Conservation (phyloP, 2,329 filamentous ascomycete genomes). For the Zymoseptoria passerinii region DNA sequence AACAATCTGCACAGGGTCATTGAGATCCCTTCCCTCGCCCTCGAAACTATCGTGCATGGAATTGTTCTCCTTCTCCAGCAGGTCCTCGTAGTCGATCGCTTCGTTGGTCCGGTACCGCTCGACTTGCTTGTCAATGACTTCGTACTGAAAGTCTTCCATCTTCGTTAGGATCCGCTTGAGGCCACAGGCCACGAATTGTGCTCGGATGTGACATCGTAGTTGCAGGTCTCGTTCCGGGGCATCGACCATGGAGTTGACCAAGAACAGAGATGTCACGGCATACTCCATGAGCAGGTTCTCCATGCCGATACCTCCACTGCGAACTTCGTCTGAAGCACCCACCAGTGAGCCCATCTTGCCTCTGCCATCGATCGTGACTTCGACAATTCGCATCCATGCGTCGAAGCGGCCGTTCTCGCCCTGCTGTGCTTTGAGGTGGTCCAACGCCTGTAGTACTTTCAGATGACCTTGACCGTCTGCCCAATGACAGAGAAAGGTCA, state of each 20-base stretch:
- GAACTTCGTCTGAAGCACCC: conserved; percentile 89
- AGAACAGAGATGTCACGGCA: conserved; percentile 83
- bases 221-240: conserved; percentile 82
- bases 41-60: conserved; percentile 84
- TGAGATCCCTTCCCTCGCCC: conserved; percentile 82
- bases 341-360: conserved; percentile 99
- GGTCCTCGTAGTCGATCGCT: conserved; percentile 95
- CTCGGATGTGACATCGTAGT: conserved; percentile 84
- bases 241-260: conserved; percentile 95
- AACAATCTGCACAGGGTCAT: conserved; percentile 84
- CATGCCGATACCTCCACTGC: conserved; percentile 94
- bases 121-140: conserved; percentile 96
- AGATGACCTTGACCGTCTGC: conserved; percentile 78
- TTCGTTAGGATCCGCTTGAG: conserved; percentile 90
- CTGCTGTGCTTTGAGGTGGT: conserved; percentile 78
- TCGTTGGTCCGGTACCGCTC: conserved; percentile 89
- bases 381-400: conserved; percentile 96
- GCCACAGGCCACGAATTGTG: conserved; percentile 91
- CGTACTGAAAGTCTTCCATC: conserved; percentile 98
- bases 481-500: conserved; percentile 96
- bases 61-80: conserved; percentile 82
- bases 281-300: conserved; percentile 99
- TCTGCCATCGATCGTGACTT: conserved; percentile 91
- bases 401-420: conserved; percentile 94
- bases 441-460: conserved; percentile 88